These are phyloP conservation scores for Strobilomyces echinocephalus DNA, from an alignment of 768 basidiomycete genomes.

Conservation along the genomic window DNA sequence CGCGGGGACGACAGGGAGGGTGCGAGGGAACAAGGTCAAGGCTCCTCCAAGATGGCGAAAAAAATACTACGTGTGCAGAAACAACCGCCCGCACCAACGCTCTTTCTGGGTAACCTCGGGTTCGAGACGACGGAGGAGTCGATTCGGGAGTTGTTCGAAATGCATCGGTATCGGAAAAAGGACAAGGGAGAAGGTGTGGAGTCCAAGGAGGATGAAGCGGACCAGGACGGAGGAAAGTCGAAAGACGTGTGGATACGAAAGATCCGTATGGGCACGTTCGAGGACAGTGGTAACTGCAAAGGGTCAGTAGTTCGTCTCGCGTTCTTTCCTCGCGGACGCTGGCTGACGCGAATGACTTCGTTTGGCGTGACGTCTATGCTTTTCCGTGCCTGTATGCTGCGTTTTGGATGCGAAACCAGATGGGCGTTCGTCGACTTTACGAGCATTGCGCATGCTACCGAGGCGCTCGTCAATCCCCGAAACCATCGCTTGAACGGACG, in stretches of 20 bases:
- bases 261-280: conserved; percentile 91
- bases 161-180: conserved; percentile 40
- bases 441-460: conserved; percentile 71
- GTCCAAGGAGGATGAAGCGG: conserved; percentile 20
- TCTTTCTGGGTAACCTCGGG: conserved; percentile 91
- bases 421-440: conserved; percentile 95
- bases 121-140: conserved; percentile 83
- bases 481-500: conserved; percentile 84
- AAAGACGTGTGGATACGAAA: conserved; percentile 64
- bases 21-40: conserved; percentile 25
- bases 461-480: conserved; percentile 73
- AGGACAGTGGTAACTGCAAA: conserved; percentile 93
- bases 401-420: conserved; percentile 36
- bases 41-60: conserved; percentile 63
- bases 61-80: conserved; percentile 76
- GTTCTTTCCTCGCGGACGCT: background rate
- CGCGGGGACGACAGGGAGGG: conserved; percentile 28
- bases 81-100: conserved; percentile 75
- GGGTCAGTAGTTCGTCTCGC: conserved; percentile 54
- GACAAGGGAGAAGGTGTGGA: conserved; percentile 28
- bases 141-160: conserved; percentile 69
- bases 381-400: background rate
- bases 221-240: background rate
- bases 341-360: background rate
- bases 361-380: background rate